These are phyloP conservation scores for Cercospora zeina DNA, from an alignment of 2,329 filamentous ascomycete genomes.

Conservation along the genomic window DNA sequence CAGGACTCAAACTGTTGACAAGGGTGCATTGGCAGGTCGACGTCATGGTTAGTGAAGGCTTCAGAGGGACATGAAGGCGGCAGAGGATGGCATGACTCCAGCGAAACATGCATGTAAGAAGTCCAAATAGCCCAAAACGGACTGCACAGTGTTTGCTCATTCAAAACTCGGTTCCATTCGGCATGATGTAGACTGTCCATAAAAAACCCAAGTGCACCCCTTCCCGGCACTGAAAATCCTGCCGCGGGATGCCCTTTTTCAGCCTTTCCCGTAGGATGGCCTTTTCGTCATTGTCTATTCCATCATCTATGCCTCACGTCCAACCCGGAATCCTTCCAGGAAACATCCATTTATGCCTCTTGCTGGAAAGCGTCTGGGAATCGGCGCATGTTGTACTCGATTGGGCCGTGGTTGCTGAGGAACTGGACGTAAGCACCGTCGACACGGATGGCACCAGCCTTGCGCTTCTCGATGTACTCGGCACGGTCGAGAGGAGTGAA, in stretches of 20 bases:
- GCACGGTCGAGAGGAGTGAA: conserved; percentile 98
- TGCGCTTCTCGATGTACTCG: conserved; percentile 95
- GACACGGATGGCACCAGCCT: conserved; percentile 88
- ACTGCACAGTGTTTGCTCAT: background rate
- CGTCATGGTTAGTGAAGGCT: no score
- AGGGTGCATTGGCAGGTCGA: no score
- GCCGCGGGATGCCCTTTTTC: conserved; percentile 12
- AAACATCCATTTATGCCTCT: conserved; percentile 36
- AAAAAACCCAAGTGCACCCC: conserved; percentile 12
- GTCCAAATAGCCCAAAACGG: background rate
- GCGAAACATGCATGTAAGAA: background rate
- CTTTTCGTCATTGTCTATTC: conserved; percentile 11
- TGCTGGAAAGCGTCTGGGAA: conserved; percentile 86
- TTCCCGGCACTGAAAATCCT: conserved; percentile 5
- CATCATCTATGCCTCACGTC: conserved; percentile 17
- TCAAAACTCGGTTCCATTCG: conserved; percentile 17
- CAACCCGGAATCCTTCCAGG: conserved; percentile 3
- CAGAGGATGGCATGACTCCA: background rate
- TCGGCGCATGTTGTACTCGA: conserved; percentile 83
- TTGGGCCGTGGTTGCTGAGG: conserved; percentile 86
- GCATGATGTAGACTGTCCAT: conserved; percentile 21
- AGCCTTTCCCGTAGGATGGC: background rate
- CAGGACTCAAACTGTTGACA: no score
- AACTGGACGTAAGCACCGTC: conserved; percentile 99
- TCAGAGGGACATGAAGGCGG: no score